Base-by-base conservation (phyloP, 108 stramenopile genomes). In the Stephanodiscus minutulus region DNA sequence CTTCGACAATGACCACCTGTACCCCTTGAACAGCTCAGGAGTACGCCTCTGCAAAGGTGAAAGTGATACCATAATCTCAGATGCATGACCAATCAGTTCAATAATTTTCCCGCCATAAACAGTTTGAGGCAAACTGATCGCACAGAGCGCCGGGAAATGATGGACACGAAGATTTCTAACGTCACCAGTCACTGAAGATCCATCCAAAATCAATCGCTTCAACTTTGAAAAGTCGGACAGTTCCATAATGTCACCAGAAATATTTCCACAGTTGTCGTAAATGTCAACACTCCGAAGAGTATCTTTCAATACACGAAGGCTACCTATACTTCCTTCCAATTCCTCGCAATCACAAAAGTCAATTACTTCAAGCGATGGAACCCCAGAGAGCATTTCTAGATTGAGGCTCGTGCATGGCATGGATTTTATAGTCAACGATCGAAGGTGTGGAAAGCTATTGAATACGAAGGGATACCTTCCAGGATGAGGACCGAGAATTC, bases 221-320 rank as follows among this genome's bases (percentile, higher is more conserved):
- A 61, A 61, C 25, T 37, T 33, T 6, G 60, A 25, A 28, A 33
- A 61, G 25, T 61, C 60, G 13, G 60, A 27, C 25, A 61, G 29
- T 37, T 37, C 60, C 60, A 61, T 28, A 3, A 61, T 35, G 35
- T 37, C 35, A 37, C 60, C 60, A 61, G 35, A 12, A 15, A 61
- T 17, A 37, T 28, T 9, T 61, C 35, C 6, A 17, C 60, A 61
- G 36, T 52, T 52, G 50, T 5, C 22, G 50, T 10, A 11, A 61
- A 61, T 61, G 9, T 29, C 31, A 12, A 61, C 6, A 6, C 27
- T 11, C 2, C 6, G 25, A 28, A 61, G 25, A n/a, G 60, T 61
- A 9, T 37, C 24, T 28, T 28, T 61, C 36, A 61, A 61, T 61
- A 29, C 25, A 2, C 24, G 15, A 10, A 61, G 20, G 29, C 33